Base-by-base conservation (phyloP, 2,329 filamentous ascomycete genomes). In the Iodosphaeria phyllophila region DNA sequence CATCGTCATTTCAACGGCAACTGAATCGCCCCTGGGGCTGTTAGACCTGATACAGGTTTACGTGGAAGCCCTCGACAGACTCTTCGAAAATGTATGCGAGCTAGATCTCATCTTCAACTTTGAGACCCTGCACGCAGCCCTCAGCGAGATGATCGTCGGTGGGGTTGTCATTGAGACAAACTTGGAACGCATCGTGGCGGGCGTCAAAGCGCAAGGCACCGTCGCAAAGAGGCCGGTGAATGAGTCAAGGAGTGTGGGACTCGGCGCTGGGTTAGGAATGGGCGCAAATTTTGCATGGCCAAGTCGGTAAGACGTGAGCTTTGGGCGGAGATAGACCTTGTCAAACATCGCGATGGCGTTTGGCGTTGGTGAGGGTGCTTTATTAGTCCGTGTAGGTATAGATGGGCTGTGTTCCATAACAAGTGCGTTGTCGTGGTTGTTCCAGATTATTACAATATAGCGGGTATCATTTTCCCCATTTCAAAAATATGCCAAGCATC, bases 11-110 rank as follows among this genome's bases (percentile, higher is more conserved):
- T 89, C 77, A 18, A 98, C 91, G 4, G 82, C 83, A 5, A 93
- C 89, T 30, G 89, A 98, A 52, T 92, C 82, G 1, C 89, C 89
- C 1, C 74, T 98, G 3, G 89, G 89, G 1, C 64, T 98, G 13
- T 83, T 98, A 32, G 89, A 98, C 50, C 58, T 98, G 27, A 95
- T 98, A 35, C 89, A 98, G 52, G 89, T 98, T 31, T 98, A 93
- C 42, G 89, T 98, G 34, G 89, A 98, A 52, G 74, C 86, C 1
- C 65, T 98, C 18, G 89, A 98, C 49, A 72, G 82, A 35, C 62
- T 98, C 20, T 98, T 98, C 46, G 89, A 95, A 54, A 93, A 98
- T 47, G 89, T 98, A 7, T 98, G 89, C 62, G 89, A 98, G 57
- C 60, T 98, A 28, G 84, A 98, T 50, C 64, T 98, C 38, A 98